Conservation (phyloP, 768 basidiomycete species). For the Tulasnella sp. region DNA sequence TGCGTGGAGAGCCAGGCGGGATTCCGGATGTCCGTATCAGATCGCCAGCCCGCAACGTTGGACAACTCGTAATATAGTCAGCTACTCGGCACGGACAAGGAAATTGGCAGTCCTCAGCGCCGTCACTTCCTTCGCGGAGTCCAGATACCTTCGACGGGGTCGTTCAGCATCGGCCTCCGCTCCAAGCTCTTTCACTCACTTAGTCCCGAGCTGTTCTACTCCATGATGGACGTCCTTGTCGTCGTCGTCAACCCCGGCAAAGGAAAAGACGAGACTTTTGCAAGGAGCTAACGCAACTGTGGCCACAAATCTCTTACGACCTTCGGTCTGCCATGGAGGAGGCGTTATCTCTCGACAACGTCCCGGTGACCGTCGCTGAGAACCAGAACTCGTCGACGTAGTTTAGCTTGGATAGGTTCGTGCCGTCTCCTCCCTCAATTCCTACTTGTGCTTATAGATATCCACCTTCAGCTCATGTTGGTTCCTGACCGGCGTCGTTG, state of each 20-base stretch:
- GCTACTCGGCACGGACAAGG: not conserved
- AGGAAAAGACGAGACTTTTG: not conserved
- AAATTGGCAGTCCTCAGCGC: conserved; percentile 4
- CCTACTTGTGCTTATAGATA: too few relatives aligned
- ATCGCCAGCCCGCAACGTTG: not conserved
- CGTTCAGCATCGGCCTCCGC: conserved; percentile 35
- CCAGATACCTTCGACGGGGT: conserved; percentile 28
- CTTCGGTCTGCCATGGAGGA: not conserved
- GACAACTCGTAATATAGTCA: not conserved
- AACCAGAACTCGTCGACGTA: not conserved
- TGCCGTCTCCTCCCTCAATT: not conserved
- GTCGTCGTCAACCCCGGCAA: conserved; percentile 1
- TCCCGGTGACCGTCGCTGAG: not conserved
- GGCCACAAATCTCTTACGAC: conserved; percentile 3
- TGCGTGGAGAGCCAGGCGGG: too few relatives aligned
- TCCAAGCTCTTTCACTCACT: conserved; percentile 9
- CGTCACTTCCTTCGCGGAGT: conserved; percentile 9
- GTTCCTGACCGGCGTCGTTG: not conserved
- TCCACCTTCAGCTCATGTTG: not conserved
- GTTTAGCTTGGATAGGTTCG: conserved; percentile 13
- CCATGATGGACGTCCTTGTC: not conserved
- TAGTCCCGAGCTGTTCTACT: conserved; percentile 20
- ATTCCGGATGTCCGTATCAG: conserved; percentile 20
- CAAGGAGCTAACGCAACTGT: conserved; percentile 7
- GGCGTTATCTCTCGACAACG: not conserved